Evolutionary conservation across 2,329 filamentous ascomycete species (phyloP).

Genomic region (Chrysoporthe deuterocubensis): DNA sequence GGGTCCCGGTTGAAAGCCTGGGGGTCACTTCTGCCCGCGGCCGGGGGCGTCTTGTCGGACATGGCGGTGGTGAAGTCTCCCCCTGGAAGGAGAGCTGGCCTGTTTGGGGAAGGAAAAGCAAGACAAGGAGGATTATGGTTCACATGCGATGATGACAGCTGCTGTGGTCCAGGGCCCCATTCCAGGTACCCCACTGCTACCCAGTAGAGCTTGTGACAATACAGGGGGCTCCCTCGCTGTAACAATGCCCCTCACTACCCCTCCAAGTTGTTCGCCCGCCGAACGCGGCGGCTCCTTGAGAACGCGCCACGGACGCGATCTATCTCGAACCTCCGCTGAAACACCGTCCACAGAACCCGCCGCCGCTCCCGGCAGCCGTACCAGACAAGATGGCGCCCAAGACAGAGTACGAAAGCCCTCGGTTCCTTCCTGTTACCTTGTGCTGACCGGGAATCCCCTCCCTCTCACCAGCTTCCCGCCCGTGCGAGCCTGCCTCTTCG

Average conservation of each 20-base stretch:
- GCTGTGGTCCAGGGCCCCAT: background rate
- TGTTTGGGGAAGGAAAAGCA: background rate
- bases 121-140: background rate
- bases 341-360: background rate
- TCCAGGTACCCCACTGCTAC: background rate
- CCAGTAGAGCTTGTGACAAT: background rate
- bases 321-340: background rate
- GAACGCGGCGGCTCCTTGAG: too few relatives aligned
- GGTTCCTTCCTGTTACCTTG: background rate
- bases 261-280: background rate
- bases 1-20: slow-evolving; percentile 43
- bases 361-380: background rate
- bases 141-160: slow-evolving; percentile 6
- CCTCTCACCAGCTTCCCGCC: slow-evolving; percentile 67
- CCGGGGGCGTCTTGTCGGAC: slow-evolving; percentile 38
- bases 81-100: slow-evolving; percentile 4
- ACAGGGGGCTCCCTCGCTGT: background rate
- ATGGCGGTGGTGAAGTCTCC: slow-evolving; percentile 8
- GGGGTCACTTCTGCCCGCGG: background rate
- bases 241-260: background rate
- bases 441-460: slow-evolving; percentile 1
- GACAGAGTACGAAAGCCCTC: slow-evolving; percentile 47
- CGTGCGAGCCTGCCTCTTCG: slow-evolving; percentile 90
- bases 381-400: slow-evolving; percentile 45
- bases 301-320: background rate